Base-by-base conservation (phyloP, 2,329 filamentous ascomycete species). In the Achaetomium macrosporum region DNA sequence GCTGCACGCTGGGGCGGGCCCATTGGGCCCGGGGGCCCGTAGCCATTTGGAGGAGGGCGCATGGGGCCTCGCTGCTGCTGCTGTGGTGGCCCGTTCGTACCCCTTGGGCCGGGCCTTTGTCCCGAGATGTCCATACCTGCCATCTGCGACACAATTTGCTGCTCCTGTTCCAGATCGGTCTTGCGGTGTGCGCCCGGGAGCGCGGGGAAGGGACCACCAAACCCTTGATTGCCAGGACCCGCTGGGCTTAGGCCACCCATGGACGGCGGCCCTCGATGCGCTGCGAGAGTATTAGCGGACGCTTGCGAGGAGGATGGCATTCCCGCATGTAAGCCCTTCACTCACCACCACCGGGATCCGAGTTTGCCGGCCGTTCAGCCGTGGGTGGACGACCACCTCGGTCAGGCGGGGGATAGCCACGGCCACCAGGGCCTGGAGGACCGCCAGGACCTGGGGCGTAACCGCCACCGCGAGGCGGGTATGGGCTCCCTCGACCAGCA, bases 331-430 rank as follows among this genome's bases (percentile, higher is more conserved):
- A n/a, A 51, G 46, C 37, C 35, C 49, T 37, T 33, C 9, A 64
- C 73, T 66, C 61, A 75, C 72, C 65, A 75, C 72, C 65, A 55
- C 62, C 55, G n/a, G 70, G 71, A 54, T 78, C 75, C 3, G 71
- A 68, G 31, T 69, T 66, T 8, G 62, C 63, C 17, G 66, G 61
- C 35, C 71, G 65, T 20, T 71, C 70, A 51, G 66, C 65, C 15
- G 70, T 73, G 10, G 65, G 71, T 25, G 72, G 71, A 12, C 71
- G 68, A 44, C 71, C 71, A 48, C 68, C 72, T 50, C 71, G 66
- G 41, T 66, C 67, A 15, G 65, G 64, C 7, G 69, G 66, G 17
- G 59, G 63, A 36, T 63, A 67, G 20, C 63, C 65, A 11, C 66
- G 70, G 55, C 70, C 64, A 35, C 66, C 64, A n/a, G 63, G 66